A percentile compares a stretch with the other conserved stretches of the same genome.
Evolutionary conservation across 306 rosid species (phyloP).

Genomic region (Cyclanthera cordifolia): DNA sequence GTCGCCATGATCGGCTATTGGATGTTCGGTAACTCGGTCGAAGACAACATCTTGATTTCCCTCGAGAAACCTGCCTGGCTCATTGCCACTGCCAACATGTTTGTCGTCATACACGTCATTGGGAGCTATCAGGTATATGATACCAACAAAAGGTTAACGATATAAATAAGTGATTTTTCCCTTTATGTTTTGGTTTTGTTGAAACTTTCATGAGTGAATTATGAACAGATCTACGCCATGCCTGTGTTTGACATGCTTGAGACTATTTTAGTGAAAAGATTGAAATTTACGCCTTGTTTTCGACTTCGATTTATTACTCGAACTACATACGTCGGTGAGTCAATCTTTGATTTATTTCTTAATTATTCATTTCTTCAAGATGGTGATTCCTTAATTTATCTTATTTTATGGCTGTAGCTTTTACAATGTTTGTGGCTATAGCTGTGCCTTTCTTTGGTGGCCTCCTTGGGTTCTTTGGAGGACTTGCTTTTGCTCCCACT

Average conservation of each 20-base stretch:
- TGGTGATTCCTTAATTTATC: background rate
- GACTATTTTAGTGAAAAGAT: constrained; percentile 39
- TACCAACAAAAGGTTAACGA: no score
- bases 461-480: constrained; percentile 82
- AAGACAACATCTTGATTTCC: constrained; percentile 37
- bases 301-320: constrained; percentile 53
- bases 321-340: constrained; percentile 44
- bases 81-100: constrained; percentile 53
- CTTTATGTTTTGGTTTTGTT: background rate
- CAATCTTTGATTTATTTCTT: no score
- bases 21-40: constrained; percentile 36
- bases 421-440: constrained; percentile 49
- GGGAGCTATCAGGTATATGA: constrained; percentile 69
- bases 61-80: constrained; percentile 56
- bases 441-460: constrained; percentile 70
- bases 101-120: constrained; percentile 61
- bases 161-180: no score
- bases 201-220: no score
- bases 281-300: constrained; percentile 35
- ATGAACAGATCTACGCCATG: constrained; percentile 52
- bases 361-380: no score
- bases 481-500: constrained; percentile 83
- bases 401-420: constrained; percentile 22
- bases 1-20: constrained; percentile 60
- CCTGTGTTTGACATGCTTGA: constrained; percentile 75